phyloP scores from a whole-genome alignment of 805 yeast species.

The Ogataea thermomethanolica region DNA sequence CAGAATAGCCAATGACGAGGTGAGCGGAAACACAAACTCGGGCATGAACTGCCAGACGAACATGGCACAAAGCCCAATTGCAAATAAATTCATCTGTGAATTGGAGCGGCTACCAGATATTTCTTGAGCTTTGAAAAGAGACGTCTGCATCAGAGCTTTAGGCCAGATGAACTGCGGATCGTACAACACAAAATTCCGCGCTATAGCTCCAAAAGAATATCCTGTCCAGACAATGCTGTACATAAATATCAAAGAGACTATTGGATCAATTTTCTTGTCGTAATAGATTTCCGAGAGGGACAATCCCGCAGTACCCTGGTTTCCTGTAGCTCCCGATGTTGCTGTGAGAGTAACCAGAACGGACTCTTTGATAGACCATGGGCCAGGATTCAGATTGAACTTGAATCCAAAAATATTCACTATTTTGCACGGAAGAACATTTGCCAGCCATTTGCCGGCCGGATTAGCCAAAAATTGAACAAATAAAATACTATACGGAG shows the following conservation, averaged over 20 bases:
- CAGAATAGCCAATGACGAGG: conserved; percentile 45
- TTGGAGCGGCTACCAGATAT: conserved; percentile 13
- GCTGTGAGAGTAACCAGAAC: conserved; percentile 51
- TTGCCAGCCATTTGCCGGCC: conserved; percentile 44
- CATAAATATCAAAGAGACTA: conserved; percentile 44
- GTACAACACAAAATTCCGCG: conserved; percentile 41
- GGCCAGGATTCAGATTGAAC: conserved; percentile 48
- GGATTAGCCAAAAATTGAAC: conserved; percentile 50
- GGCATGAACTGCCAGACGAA: conserved; percentile 49
- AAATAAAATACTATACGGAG: conserved; percentile 49
- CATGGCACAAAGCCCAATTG: conserved; percentile 33
- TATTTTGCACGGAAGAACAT: conserved; percentile 35
- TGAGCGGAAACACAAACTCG: conserved; percentile 45
- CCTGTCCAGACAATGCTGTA: conserved; percentile 51
- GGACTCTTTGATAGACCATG: conserved; percentile 54
- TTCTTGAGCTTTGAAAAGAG: conserved; percentile 35
- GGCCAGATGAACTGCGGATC: conserved; percentile 52
- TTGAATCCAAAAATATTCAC: conserved; percentile 18
- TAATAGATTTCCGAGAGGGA: conserved; percentile 46
- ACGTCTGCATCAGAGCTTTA: conserved; percentile 50
- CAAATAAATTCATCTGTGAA: conserved; percentile 37
- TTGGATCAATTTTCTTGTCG: conserved; percentile 34
- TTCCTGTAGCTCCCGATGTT: conserved; percentile 51
- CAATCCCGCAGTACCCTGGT: conserved; percentile 45
- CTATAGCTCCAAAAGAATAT: conserved; percentile 51